A percentile compares a stretch with the other conserved stretches of the same genome.
phyloP scores from a whole-genome alignment of 768 basidiomycete species.

The Termitomyces sp. region DNA sequence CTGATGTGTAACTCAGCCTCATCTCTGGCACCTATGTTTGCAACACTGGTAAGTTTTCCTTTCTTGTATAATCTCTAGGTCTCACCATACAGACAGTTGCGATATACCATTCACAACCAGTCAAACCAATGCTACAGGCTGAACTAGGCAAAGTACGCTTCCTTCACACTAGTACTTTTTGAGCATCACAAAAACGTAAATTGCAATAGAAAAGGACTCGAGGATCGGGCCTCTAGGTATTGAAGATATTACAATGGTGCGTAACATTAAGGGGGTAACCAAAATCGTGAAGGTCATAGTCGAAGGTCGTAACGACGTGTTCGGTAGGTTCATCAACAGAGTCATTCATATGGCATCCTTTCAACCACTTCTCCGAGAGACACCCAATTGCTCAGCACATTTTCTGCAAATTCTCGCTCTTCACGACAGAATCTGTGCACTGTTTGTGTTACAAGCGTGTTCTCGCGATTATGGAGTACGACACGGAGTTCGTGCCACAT shows the following conservation, averaged over 20 bases:
- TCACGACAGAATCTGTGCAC: constrained; percentile 71
- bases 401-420: constrained; percentile 64
- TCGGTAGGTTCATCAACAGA: not conserved
- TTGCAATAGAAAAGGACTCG: not conserved
- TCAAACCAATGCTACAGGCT: too few relatives aligned
- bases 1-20: too few relatives aligned
- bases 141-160: too few relatives aligned
- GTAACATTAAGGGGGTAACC: not conserved
- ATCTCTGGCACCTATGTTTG: too few relatives aligned
- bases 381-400: constrained; percentile 65
- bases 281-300: constrained; percentile 1
- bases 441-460: constrained; percentile 68
- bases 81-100: too few relatives aligned
- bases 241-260: not conserved
- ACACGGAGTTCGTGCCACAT: constrained; percentile 97
- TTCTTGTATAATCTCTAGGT: too few relatives aligned
- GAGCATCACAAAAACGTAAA: not conserved
- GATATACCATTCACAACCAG: too few relatives aligned
- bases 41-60: too few relatives aligned
- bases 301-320: not conserved
- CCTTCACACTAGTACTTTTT: too few relatives aligned
- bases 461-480: constrained; percentile 87
- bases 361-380: constrained; percentile 66
- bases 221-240: not conserved
- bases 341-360: constrained; percentile 81